Base-by-base conservation (phyloP, 768 basidiomycete species). In the Cystofilobasidium capitatum region DNA sequence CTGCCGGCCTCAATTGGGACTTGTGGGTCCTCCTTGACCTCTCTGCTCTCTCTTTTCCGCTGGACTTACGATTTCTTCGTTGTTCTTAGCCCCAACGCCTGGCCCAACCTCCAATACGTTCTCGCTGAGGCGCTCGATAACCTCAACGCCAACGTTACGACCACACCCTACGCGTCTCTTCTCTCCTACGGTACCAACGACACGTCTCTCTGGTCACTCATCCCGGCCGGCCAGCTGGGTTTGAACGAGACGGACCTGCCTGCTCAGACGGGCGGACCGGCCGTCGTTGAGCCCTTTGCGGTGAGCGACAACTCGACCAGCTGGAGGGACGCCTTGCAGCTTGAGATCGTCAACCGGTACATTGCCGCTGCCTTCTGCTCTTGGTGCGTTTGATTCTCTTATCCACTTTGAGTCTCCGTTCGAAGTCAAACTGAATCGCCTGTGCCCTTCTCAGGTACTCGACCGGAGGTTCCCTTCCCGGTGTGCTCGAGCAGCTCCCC, bases 321-420 rank as follows among this genome's bases (percentile, higher is more conserved):
- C 71, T 88, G 88, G 26, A 86, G 87, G 12, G 88, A 84, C 69
- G 81, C 81, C 4, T 81, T 78, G 0, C 70, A 72, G 14, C 81
- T 81, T 14, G 84, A 89, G 74, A 79, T 92, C 69, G 89, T 88
- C 10, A 93, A 94, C 74, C 82, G 93, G 44, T 94, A 92, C 76
- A 80, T 88, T 71, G 80, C 86, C 33, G 87, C 89, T 70, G 84
- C 84, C 1, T 81, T 94, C 70, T 96, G 93, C 77, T 90, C 88
- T 71, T 97, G 93, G 92, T 89, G 72, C 54, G 70, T 58, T 29
- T 20, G 39, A 39, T 54, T 58, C 42, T 45, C 42, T 71, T 33
- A 22, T 58, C n/a, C 55, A 22, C 5, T 16, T 47, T 6, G 45
- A n/a, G n/a, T n/a, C n/a, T n/a, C n/a, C 26, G 3, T 26, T 65